Base-by-base conservation (phyloP, 371 early-diverging fungal genomes). In the Mortierella sp. region DNA sequence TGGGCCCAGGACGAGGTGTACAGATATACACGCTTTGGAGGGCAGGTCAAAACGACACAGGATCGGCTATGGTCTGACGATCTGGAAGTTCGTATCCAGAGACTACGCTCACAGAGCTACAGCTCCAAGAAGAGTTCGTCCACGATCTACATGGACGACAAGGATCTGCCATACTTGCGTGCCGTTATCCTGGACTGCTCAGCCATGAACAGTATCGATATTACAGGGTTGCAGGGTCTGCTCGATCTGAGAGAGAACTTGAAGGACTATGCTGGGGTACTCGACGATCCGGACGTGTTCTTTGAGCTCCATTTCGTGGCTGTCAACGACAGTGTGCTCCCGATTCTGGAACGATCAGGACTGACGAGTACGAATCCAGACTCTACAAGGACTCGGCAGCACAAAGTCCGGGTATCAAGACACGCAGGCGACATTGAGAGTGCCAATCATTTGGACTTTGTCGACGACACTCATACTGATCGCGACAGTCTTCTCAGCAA, bases 41-140 rank as follows among this genome's bases (percentile, higher is more conserved):
- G 62, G 6, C 25, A 41, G 8, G 49, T 50, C 29, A 21, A 28
- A 17, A 58, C 49, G 2, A 37, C 64, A 16, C 50, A 68, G 37
- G 66, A 69, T 47, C 47, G 62, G 27, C 54, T 60, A 27, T 76
- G 77, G 77, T 76, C 69, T 29, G 63, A 62, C 39, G 55, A 77
- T 62, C 56, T 63, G 1, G 64, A 67, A 49, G 17, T 58, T n/a
- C 49, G 52, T 51, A 56, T 63, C 22, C 63, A 24, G 34, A 27
- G 44, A 56, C 51, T 63, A 13, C 63, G 63, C n/a, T 27, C 43
- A 8, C 54, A 54, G 48, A 16, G 21, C 5, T 28, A 31, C 13
- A 4, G 29, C 9, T 25, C 49, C 8, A 13, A n/a, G 49, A 13
- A 6, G 28, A 17, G n/a, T 29, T 3, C 28, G 17, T 29, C 28